Evolutionary conservation across 2,329 filamentous ascomycete species (phyloP), one percentile per base, ranked within the genome.

Genomic region (Emmonsiellopsis sp.): DNA sequence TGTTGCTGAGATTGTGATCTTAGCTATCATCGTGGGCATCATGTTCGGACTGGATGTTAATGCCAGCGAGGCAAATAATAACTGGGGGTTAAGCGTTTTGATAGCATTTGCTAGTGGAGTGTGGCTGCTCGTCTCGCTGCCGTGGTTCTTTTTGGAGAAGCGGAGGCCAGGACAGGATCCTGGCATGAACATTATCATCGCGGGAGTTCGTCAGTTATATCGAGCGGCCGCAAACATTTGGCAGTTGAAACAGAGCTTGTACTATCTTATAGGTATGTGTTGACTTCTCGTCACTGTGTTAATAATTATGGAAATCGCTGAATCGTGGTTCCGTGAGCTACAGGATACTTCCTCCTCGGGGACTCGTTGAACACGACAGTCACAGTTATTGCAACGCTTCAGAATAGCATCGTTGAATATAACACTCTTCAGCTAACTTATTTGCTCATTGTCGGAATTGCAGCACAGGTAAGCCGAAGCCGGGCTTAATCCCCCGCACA

Each of bases 311-410:
- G 32, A 7, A 16, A 16, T 38, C 40, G 2, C 34, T 7, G 30
- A 47, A 20, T 11, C 51, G 8, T 31, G 10, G 35, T 41, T 50
- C 52, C 31, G 46, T 15, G 20, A 16, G 32, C 20, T 15, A 54
- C 57, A 67, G 75, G 76, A 2, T 87, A 85, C 62, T 86, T 87
- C 63, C 71, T 87, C 1, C 76, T 87, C 0, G 83, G 82, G n/a
- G 84, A 87, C 66, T 83, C 80, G 1, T 72, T 86, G 37, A 86
- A 86, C 64, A 87, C 84, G 0, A 85, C 83, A 0, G 81, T 86
- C 5, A 86, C 84, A 0, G 82, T 87, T 20, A 81, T 87, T 34
- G 75, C 71, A 0, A 86, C 82, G 0, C 67, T 86, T 5, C 84
- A 87, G 62, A 86, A 86, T 59, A 74, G 74, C 37, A 77, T 86